A percentile compares a stretch with the other conserved stretches of the same genome.
Evolutionary conservation across 2,329 filamentous ascomycete species (phyloP).

Genomic region (Cordyceps cateniannulata): DNA sequence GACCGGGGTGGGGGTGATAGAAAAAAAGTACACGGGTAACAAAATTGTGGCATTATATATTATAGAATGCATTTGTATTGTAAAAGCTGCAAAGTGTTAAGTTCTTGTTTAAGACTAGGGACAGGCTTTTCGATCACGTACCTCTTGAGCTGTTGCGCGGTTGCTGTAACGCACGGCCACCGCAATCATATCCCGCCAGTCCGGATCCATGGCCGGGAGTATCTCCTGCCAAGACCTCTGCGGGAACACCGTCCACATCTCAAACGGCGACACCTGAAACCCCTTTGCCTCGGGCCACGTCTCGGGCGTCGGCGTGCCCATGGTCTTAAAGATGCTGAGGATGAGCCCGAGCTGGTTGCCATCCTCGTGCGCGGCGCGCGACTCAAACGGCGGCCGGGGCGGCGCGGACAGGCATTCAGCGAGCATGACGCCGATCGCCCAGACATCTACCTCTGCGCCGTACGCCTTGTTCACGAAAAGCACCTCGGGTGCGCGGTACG

Average conservation of each 20-base stretch:
- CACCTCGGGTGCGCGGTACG: constrained; percentile 84
- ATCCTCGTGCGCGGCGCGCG: constrained; percentile 63
- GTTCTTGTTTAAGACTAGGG: too few species aligned
- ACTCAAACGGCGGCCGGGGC: constrained; percentile 69
- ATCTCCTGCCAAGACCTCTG: constrained; percentile 62
- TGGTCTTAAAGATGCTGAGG: constrained; percentile 81
- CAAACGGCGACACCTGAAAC: constrained; percentile 75
- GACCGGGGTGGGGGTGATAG: background rate
- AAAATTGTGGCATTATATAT: constrained; percentile 10
- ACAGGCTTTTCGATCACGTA: constrained; percentile 14
- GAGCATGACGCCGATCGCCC: constrained; percentile 79
- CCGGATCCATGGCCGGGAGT: constrained; percentile 52
- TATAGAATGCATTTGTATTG: constrained; percentile 5
- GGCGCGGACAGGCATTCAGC: constrained; percentile 60
- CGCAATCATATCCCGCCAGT: constrained; percentile 59
- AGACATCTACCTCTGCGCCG: constrained; percentile 70
- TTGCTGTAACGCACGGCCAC: constrained; percentile 64
- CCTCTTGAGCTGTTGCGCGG: constrained; percentile 57
- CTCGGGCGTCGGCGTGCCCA: constrained; percentile 77
- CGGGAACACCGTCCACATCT: constrained; percentile 76
- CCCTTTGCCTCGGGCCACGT: constrained; percentile 73
- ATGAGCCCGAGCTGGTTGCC: constrained; percentile 90
- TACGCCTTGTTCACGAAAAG: constrained; percentile 80
- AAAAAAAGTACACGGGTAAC: constrained; percentile 21
- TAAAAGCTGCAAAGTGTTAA: background rate